Conservation (phyloP, 2,329 filamentous ascomycete genomes). For the Talaromyces funiculosus region DNA sequence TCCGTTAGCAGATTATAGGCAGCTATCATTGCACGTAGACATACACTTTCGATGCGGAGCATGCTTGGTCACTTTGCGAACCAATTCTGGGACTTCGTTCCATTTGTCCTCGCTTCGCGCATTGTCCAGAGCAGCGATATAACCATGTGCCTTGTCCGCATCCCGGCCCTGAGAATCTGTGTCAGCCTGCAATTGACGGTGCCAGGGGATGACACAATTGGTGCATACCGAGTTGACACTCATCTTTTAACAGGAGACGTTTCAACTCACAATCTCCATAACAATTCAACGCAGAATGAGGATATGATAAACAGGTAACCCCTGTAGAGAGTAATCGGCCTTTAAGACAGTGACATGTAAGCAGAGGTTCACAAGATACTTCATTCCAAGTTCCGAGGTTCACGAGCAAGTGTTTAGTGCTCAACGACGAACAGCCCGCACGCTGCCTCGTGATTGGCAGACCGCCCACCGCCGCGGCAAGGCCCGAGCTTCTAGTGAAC, state of each 20-base stretch:
- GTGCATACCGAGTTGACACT: slow-evolving; percentile 18
- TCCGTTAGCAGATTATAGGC: slow-evolving; percentile 17
- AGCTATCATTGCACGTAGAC: slow-evolving; percentile 13
- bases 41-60: slow-evolving; percentile 78
- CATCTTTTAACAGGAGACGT: slow-evolving; percentile 18
- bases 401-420: neutral
- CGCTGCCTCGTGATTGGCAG: slow-evolving; percentile 1
- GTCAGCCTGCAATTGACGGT: neutral
- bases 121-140: slow-evolving; percentile 74
- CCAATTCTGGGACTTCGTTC: slow-evolving; percentile 78
- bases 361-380: neutral
- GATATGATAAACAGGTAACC: neutral
- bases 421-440: neutral
- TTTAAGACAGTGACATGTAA: neutral
- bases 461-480: neutral
- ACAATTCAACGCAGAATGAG: neutral
- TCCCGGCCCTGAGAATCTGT: slow-evolving; percentile 42
- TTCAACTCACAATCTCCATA: slow-evolving; percentile 12
- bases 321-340: neutral
- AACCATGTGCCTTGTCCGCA: slow-evolving; percentile 72
- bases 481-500: neutral
- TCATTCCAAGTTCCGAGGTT: neutral
- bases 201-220: neutral
- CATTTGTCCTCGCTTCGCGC: slow-evolving; percentile 85
- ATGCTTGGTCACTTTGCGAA: slow-evolving; percentile 92